Conservation (phyloP, 805 yeast species). For the Ogataea sp. region DNA sequence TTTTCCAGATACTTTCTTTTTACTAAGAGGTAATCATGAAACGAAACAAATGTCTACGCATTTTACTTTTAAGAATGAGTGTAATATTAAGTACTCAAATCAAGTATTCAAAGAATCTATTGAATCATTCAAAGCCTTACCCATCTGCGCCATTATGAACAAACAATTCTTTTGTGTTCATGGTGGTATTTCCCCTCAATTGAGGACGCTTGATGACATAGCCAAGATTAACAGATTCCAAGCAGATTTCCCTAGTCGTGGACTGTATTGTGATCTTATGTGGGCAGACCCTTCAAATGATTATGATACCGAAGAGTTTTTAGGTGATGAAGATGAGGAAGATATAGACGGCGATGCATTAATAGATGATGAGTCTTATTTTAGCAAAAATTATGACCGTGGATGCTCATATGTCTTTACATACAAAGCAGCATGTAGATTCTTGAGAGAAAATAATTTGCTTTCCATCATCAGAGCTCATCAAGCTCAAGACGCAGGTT, state of each 20-base stretch:
- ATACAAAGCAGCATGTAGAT: conserved; percentile 72
- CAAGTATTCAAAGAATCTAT: conserved; percentile 66
- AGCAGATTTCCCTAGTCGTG: conserved; percentile 83
- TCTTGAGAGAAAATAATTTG: conserved; percentile 68
- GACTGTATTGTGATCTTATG: conserved; percentile 86
- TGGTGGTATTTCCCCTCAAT: conserved; percentile 90
- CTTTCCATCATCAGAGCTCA: conserved; percentile 90
- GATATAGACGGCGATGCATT: conserved; percentile 20
- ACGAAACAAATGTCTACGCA: conserved; percentile 88
- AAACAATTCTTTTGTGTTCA: conserved; percentile 93
- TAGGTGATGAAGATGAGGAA: conserved; percentile 67
- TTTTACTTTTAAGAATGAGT: conserved; percentile 88
- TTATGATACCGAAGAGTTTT: conserved; percentile 53
- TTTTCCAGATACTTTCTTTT: conserved; percentile 65
- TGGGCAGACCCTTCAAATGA: conserved; percentile 97
- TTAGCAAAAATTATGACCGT: conserved; percentile 60
- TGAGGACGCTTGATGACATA: conserved; percentile 62
- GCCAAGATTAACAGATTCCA: conserved; percentile 67
- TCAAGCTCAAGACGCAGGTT: conserved; percentile 97
- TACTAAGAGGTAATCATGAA: conserved; percentile 93
- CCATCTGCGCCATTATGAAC: conserved; percentile 90
- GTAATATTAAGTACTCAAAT: conserved; percentile 70
- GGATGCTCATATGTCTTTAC: conserved; percentile 93
- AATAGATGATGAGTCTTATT: conserved; percentile 42
- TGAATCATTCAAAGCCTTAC: conserved; percentile 75